These are phyloP conservation scores for Saccharum officinarum DNA, from an alignment of 176 grass and related monocot species.

Conservation along the genomic window DNA sequence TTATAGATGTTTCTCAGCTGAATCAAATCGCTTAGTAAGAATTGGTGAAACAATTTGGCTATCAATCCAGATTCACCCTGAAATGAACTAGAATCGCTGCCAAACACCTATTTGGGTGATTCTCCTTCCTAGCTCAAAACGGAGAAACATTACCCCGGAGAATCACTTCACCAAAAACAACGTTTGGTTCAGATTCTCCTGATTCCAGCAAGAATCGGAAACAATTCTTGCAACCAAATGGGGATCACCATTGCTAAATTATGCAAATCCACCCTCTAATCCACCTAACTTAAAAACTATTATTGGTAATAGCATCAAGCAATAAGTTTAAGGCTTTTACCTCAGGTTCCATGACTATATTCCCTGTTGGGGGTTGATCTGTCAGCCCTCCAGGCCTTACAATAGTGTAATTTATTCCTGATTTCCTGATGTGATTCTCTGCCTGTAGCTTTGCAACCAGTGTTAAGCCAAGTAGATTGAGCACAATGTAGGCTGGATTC, in stretches of 20 bases:
- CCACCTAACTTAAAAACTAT: not conserved
- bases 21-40: not conserved
- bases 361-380: conserved; percentile 51
- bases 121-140: not conserved
- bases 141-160: not conserved
- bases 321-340: conserved; percentile 30
- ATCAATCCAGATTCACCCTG: not conserved
- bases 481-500: conserved; percentile 70
- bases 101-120: not conserved
- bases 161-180: not conserved
- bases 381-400: conserved; percentile 73
- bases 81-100: not conserved
- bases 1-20: not conserved
- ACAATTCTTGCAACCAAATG: not conserved
- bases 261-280: not conserved
- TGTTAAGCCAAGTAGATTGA: conserved; percentile 67
- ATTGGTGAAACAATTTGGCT: not conserved
- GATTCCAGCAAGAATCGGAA: not conserved
- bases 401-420: conserved; percentile 80
- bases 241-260: not conserved
- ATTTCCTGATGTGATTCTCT: conserved; percentile 59
- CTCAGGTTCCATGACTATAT: conserved; percentile 64
- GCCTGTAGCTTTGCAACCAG: conserved; percentile 76
- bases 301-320: not conserved
- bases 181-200: not conserved